A percentile compares a stretch with the other conserved stretches of the same genome.
These are phyloP conservation scores for Solanum bukasovii DNA, from an alignment of 257 asterid genomes.

Conservation along the genomic window DNA sequence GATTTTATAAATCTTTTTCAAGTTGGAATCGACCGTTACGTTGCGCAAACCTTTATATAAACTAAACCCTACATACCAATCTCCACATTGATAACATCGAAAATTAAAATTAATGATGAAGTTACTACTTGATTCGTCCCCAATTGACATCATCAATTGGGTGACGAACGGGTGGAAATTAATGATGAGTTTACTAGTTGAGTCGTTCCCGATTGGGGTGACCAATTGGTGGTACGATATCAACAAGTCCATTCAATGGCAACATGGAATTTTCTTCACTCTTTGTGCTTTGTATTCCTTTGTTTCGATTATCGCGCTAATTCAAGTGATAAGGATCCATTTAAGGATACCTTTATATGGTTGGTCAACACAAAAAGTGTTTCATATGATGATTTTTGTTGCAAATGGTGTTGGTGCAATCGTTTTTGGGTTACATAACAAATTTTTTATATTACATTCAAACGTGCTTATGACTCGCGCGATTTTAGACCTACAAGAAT, in stretches of 20 bases:
- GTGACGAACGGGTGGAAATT: too few species aligned
- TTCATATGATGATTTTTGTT: conserved; percentile 87
- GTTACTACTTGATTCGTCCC: too few species aligned
- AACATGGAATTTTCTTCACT: conserved; percentile 74
- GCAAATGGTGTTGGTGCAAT: conserved; percentile 92
- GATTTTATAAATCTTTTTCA: too few species aligned
- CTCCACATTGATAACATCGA: too few species aligned
- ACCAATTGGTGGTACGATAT: conserved; percentile 75
- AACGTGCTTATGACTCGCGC: conserved; percentile 37
- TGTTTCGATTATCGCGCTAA: conserved; percentile 67
- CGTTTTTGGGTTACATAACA: conserved; percentile 65
- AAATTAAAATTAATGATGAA: too few species aligned
- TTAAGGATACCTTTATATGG: conserved; percentile 89
- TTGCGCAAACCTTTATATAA: too few species aligned
- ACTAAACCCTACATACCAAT: too few species aligned
- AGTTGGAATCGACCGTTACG: too few species aligned
- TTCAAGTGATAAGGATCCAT: conserved; percentile 79
- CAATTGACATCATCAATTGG: too few species aligned
- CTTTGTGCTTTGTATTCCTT: conserved; percentile 66
- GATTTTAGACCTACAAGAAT: conserved; percentile 71
- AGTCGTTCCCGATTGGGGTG: conserved; percentile 24
- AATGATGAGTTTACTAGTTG: conserved; percentile 42
- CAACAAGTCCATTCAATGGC: conserved; percentile 74
- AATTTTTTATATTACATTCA: conserved; percentile 66
- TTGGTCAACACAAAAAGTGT: conserved; percentile 94